phyloP scores from a whole-genome alignment of 1,284 basidiomycete genomes.

The Kalmanozyma brasiliensis region DNA sequence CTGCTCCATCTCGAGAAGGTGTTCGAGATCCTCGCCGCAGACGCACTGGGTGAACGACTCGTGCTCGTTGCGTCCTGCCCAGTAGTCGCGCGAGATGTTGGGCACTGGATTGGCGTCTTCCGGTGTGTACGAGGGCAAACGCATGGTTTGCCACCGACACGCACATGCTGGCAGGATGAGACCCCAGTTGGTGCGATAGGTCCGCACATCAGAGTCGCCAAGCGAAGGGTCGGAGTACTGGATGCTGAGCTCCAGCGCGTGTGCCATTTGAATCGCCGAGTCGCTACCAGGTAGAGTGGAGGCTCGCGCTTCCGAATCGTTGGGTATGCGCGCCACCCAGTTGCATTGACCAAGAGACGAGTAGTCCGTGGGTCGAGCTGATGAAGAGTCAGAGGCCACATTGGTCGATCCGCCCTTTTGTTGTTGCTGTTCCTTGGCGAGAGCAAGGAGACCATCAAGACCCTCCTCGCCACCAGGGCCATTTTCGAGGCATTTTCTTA shows the following conservation, averaged over 20 bases:
- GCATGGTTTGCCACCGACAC: slow-evolving; percentile 44
- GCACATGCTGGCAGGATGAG: slow-evolving; percentile 48
- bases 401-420: no score
- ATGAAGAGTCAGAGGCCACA: background rate
- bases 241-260: slow-evolving; percentile 45
- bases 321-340: slow-evolving; percentile 47
- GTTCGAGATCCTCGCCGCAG: slow-evolving; percentile 46
- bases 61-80: slow-evolving; percentile 51
- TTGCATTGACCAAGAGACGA: slow-evolving; percentile 26
- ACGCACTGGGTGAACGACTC: slow-evolving; percentile 48
- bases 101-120: slow-evolving; percentile 53
- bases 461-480: slow-evolving; percentile 3
- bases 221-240: slow-evolving; percentile 34
- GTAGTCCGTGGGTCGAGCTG: background rate
- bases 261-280: slow-evolving; percentile 44
- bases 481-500: slow-evolving; percentile 25
- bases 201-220: slow-evolving; percentile 23
- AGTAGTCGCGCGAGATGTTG: slow-evolving; percentile 41
- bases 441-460: slow-evolving; percentile 28
- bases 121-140: slow-evolving; percentile 40
- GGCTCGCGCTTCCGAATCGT: slow-evolving; percentile 41
- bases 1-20: slow-evolving; percentile 44
- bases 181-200: slow-evolving; percentile 34
- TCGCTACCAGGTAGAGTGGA: slow-evolving; percentile 42
- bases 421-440: slow-evolving; percentile 32